Evolutionary conservation across 1,139 yeast genomes (phyloP).

Genomic region (Hyphopichia wangnamkhiaoensis): DNA sequence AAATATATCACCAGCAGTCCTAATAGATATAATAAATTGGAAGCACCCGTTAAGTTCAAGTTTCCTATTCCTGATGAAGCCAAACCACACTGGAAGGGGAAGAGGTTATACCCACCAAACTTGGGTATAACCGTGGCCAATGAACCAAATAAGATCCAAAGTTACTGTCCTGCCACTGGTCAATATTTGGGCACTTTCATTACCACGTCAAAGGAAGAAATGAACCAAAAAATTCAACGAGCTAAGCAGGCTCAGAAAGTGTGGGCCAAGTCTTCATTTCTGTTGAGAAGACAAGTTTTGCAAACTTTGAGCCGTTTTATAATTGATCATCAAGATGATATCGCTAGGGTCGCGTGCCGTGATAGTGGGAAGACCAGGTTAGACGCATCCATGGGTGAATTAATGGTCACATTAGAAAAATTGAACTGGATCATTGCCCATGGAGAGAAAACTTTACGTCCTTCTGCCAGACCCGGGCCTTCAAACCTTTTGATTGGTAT

Average conservation of each 20-base stretch:
- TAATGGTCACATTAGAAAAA: slow-evolving; percentile 89
- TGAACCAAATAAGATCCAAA: slow-evolving; percentile 70
- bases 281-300: slow-evolving; percentile 67
- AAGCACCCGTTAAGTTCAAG: slow-evolving; percentile 51
- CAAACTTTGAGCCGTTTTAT: slow-evolving; percentile 72
- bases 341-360: slow-evolving; percentile 90
- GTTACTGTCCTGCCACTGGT: slow-evolving; percentile 96
- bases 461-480: slow-evolving; percentile 85
- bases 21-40: slow-evolving; percentile 44
- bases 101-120: slow-evolving; percentile 61
- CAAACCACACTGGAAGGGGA: slow-evolving; percentile 90
- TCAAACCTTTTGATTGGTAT: slow-evolving; percentile 63
- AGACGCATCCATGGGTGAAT: slow-evolving; percentile 96
- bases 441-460: slow-evolving; percentile 71
- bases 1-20: slow-evolving; percentile 41
- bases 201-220: slow-evolving; percentile 64
- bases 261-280: slow-evolving; percentile 61
- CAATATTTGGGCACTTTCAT: slow-evolving; percentile 75
- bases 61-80: slow-evolving; percentile 79
- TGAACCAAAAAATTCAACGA: slow-evolving; percentile 59
- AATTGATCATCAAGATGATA: slow-evolving; percentile 76
- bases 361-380: slow-evolving; percentile 95
- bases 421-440: slow-evolving; percentile 83
- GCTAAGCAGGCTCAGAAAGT: slow-evolving; percentile 60
- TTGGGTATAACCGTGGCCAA: slow-evolving; percentile 51